Base-by-base conservation (phyloP, 345 rosid species). In the Populus tremula region DNA sequence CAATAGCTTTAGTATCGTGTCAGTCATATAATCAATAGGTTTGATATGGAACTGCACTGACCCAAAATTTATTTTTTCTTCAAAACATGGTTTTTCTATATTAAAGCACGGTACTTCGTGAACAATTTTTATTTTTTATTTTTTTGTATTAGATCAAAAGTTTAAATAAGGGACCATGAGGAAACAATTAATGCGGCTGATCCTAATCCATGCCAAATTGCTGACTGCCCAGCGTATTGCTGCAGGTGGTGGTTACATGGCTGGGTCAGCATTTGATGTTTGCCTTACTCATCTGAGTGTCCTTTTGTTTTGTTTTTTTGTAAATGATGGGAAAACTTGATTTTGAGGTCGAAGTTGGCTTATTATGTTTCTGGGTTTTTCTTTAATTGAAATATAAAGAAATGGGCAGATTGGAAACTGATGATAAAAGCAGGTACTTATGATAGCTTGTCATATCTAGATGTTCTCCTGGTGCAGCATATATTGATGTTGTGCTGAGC, bases 221-320 rank as follows among this genome's bases (percentile, higher is more conserved):
- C 62, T 59, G 72, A 80, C 80, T 87, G 91, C 92, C 88, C 90
- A 80, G 89, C 82, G 80, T 36, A 70, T 35, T 78, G 88, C 90
- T 85, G 92, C 65, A 47, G 50, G 50, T 49, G 92, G 90, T 86
- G 85, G 89, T 78, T 84, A 68, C 85, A 31, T 67, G 83, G 80
- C 77, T 67, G 16, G 12, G 11, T 47, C 50, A 47, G 76, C 61
- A 87, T 77, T 64, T 90, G 92, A 89, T 87, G 85, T 71, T 64
- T 78, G 89, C 90, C 94, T 90, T 89, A 89, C 91, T 90, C 92
- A 90, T 87, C 91, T 89, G 94, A 89, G 84, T 83, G 85, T 74
- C 78, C 79, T 72, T 76, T 54, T 75, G n/a, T 62, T 61, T 2
- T 47, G 23, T 17, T 23, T 50, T 2, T 27, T 75, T 13, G 50